phyloP scores from a whole-genome alignment of 805 yeast genomes.

The Cyberlindnera euphorbiae region DNA sequence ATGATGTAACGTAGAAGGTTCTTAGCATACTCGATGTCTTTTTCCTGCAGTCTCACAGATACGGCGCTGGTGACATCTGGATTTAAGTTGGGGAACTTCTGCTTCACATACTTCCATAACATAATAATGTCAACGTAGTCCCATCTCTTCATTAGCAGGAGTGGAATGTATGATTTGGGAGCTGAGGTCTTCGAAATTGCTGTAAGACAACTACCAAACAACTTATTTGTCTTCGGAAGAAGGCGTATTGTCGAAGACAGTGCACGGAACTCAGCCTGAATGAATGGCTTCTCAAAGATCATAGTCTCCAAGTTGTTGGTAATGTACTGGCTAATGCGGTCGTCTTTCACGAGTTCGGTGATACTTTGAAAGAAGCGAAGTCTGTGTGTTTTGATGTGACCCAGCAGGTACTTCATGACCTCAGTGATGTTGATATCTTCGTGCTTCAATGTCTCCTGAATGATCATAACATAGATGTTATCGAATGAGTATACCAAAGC shows the following conservation, averaged over 20 bases:
- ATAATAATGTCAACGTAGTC: background rate
- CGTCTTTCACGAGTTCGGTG: slow-evolving; percentile 1
- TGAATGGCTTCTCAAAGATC: slow-evolving; percentile 14
- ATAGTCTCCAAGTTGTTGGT: slow-evolving; percentile 23
- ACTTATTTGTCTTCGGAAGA: slow-evolving; percentile 8
- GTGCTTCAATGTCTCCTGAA: slow-evolving; percentile 6
- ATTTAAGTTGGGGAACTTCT: slow-evolving; percentile 1
- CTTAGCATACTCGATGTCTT: slow-evolving; percentile 5
- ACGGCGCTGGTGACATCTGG: background rate
- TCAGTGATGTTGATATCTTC: slow-evolving; percentile 12
- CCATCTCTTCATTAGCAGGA: slow-evolving; percentile 3
- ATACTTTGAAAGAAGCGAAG: slow-evolving; percentile 15
- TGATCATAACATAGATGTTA: slow-evolving; percentile 12
- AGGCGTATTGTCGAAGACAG: slow-evolving; percentile 8
- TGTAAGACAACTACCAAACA: slow-evolving; percentile 13
- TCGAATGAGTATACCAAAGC: slow-evolving; percentile 4
- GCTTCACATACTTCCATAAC: slow-evolving; percentile 1
- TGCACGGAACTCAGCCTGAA: slow-evolving; percentile 6
- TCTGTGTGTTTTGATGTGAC: slow-evolving; percentile 14
- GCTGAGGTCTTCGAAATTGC: slow-evolving; percentile 6
- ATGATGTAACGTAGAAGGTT: slow-evolving; percentile 3
- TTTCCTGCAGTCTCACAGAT: slow-evolving; percentile 2
- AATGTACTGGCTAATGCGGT: slow-evolving; percentile 12
- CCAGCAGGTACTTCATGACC: slow-evolving; percentile 15
- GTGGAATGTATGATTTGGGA: background rate